Conservation (phyloP, 768 basidiomycete genomes). For the Mycena galopus region DNA sequence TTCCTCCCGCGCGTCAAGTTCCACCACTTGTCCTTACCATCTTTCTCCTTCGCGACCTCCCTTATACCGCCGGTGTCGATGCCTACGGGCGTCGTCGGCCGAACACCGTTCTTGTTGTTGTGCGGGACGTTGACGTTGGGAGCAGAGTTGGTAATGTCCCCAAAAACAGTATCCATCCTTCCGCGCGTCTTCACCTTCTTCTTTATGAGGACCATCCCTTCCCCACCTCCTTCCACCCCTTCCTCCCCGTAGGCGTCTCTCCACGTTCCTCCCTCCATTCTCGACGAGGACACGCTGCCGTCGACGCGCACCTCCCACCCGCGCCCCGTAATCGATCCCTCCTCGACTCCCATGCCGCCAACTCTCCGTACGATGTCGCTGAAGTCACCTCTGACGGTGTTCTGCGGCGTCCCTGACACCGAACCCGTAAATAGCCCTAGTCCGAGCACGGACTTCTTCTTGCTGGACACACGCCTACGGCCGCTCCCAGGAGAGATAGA, state of each 20-base stretch:
- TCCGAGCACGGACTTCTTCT: slow-evolving; percentile 66
- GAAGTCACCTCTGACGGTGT: slow-evolving; percentile 56
- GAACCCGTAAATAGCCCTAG: slow-evolving; percentile 54
- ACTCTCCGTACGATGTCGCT: slow-evolving; percentile 72
- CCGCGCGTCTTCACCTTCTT: slow-evolving; percentile 68
- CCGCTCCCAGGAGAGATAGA: too few species aligned
- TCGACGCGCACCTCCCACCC: slow-evolving; percentile 84
- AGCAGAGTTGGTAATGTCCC: slow-evolving; percentile 82
- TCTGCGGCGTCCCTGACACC: slow-evolving; percentile 38
- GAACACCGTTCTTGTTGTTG: too few species aligned
- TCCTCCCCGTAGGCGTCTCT: slow-evolving; percentile 63
- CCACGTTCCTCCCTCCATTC: slow-evolving; percentile 53
- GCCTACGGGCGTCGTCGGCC: slow-evolving; percentile 15
- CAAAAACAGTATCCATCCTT: slow-evolving; percentile 47
- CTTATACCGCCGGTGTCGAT: slow-evolving; percentile 51
- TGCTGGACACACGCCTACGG: slow-evolving; percentile 39
- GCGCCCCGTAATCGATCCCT: slow-evolving; percentile 48
- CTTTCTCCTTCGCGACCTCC: slow-evolving; percentile 46
- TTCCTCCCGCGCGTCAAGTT: slow-evolving; percentile 81
- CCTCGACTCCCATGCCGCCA: slow-evolving; percentile 40
- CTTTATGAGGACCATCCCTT: slow-evolving; percentile 55
- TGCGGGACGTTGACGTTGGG: too few species aligned
- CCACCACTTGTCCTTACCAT: slow-evolving; percentile 83
- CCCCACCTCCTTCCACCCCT: slow-evolving; percentile 2
- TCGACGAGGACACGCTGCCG: slow-evolving; percentile 50